Percentiles rank a stretch among this genome's conserved stretches.
phyloP scores from a whole-genome alignment of 805 yeast species.

The Lachancea thermotolerans region DNA sequence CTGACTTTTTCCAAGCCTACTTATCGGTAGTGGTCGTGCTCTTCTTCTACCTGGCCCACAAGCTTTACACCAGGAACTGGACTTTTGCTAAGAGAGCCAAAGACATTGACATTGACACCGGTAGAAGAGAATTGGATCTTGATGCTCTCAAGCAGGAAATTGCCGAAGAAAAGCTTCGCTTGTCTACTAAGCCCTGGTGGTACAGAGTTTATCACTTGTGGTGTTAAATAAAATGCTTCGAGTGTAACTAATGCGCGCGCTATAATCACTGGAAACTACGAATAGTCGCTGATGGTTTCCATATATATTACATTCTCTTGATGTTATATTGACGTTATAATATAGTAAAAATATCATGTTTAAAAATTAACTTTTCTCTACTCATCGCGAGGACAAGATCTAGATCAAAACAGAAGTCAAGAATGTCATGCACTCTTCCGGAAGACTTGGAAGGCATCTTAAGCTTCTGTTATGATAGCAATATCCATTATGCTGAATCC shows the following conservation, averaged over 20 bases:
- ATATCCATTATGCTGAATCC: conserved; percentile 48
- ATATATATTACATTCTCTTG: too few species aligned
- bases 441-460: conserved; percentile 24
- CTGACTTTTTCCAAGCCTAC: conserved; percentile 57
- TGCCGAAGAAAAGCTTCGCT: conserved; percentile 43
- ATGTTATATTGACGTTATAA: too few species aligned
- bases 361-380: neutral
- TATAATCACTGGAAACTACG: neutral
- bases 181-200: conserved; percentile 41
- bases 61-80: conserved; percentile 43
- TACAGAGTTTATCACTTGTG: conserved; percentile 39
- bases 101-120: conserved; percentile 56
- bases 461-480: conserved; percentile 49
- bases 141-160: conserved; percentile 47
- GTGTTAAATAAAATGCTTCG: conserved; percentile 34
- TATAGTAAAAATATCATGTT: too few species aligned
- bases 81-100: conserved; percentile 36
- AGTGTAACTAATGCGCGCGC: neutral
- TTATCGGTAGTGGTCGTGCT: conserved; percentile 59
- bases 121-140: conserved; percentile 51
- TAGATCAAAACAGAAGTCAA: neutral
- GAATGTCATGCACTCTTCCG: neutral
- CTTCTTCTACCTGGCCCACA: conserved; percentile 51
- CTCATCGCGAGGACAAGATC: neutral
- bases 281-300: too few species aligned